phyloP scores from a whole-genome alignment of 495 filamentous ascomycete genomes.

The Hypoxylon trugodes region DNA sequence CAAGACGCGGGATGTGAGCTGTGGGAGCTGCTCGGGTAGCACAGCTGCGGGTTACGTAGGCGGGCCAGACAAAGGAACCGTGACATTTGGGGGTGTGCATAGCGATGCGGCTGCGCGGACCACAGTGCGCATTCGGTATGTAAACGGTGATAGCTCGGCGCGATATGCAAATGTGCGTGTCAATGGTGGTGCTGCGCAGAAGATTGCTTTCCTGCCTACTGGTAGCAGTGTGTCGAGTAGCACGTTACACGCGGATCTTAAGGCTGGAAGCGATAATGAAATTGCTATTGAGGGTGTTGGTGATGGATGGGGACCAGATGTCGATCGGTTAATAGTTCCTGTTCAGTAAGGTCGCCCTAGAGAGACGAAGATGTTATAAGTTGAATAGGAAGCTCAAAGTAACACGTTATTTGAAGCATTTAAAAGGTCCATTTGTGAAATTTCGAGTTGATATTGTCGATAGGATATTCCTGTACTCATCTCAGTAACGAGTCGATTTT shows the following conservation, averaged over 20 bases:
- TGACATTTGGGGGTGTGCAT: constrained; percentile 55
- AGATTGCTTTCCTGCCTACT: constrained; percentile 60
- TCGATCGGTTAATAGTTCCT: constrained; percentile 66
- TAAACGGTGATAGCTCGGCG: constrained; percentile 61
- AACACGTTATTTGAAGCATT: too few species aligned
- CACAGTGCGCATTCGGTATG: constrained; percentile 62
- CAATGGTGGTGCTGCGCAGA: constrained; percentile 59
- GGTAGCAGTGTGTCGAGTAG: constrained; percentile 43
- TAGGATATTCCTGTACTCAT: neutral
- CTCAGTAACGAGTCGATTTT: constrained; percentile 3
- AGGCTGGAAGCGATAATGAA: constrained; percentile 52
- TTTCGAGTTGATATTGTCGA: neutral
- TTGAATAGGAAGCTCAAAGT: neutral
- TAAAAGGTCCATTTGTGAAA: too few species aligned
- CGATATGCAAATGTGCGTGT: constrained; percentile 63
- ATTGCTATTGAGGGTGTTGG: constrained; percentile 58
- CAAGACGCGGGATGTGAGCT: constrained; percentile 49
- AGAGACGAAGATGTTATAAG: too few species aligned
- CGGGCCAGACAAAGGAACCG: constrained; percentile 54
- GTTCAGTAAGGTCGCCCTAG: constrained; percentile 30
- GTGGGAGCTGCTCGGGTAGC: constrained; percentile 56
- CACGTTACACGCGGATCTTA: constrained; percentile 54
- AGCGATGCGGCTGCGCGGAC: constrained; percentile 57
- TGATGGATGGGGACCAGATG: constrained; percentile 62
- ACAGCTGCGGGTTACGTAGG: constrained; percentile 63